Conservation (phyloP, 345 rosid genomes). For the Populus alba region DNA sequence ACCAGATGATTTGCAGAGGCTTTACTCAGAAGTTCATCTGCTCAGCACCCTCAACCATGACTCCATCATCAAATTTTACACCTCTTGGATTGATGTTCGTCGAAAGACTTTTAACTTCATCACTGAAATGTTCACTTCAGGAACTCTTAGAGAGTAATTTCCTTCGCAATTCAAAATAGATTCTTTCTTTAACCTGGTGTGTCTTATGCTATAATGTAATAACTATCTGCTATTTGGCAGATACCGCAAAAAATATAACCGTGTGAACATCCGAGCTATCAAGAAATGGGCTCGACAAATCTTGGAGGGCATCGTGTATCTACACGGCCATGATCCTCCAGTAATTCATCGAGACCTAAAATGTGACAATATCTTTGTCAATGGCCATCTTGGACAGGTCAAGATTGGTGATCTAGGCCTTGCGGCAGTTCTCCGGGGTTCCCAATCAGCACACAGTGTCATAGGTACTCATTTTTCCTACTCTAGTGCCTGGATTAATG, state of each 20-base stretch:
- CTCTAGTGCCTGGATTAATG: not conserved
- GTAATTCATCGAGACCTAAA: conserved; percentile 34
- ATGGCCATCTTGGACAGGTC: conserved; percentile 38
- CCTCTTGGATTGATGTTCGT: conserved; percentile 70
- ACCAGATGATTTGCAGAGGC: conserved; percentile 69
- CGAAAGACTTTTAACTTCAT: conserved; percentile 71
- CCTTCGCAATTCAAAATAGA: not conserved
- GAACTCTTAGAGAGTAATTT: conserved; percentile 66
- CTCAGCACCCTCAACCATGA: conserved; percentile 67
- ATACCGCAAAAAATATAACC: conserved; percentile 22
- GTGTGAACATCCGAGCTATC: conserved; percentile 22
- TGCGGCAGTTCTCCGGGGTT: conserved; percentile 27
- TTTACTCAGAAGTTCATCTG: conserved; percentile 85
- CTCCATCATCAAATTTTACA: conserved; percentile 63
- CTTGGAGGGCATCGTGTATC: conserved; percentile 27
- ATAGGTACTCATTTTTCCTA: conserved; percentile 16
- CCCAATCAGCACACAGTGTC: conserved; percentile 30
- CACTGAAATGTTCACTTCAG: conserved; percentile 87
- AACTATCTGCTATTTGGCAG: not conserved
- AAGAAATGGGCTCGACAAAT: conserved; percentile 34
- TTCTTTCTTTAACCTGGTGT: not conserved
- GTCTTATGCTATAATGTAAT: not conserved
- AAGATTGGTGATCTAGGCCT: conserved; percentile 39
- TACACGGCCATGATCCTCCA: conserved; percentile 35
- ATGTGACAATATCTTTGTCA: conserved; percentile 36